These are phyloP conservation scores for Sisymbrium altissimum DNA, from an alignment of 345 rosid species.

Conservation along the genomic window DNA sequence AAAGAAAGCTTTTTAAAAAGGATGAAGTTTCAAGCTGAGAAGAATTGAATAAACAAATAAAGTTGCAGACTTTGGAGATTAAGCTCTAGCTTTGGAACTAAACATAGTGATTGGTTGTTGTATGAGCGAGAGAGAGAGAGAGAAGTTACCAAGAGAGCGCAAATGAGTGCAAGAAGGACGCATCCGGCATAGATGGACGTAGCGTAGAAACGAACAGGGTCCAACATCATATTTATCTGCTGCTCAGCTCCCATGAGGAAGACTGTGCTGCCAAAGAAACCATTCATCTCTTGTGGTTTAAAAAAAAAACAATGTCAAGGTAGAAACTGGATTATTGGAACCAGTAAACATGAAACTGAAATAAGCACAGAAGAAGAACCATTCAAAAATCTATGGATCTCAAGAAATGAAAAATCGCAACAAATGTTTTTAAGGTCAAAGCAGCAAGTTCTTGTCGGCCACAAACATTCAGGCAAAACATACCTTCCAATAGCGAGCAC, in stretches of 20 bases:
- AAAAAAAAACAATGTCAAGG: not conserved
- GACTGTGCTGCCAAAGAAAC: constrained; percentile 85
- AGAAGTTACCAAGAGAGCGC: constrained; percentile 76
- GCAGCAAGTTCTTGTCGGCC: not conserved
- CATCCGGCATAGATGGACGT: constrained; percentile 71
- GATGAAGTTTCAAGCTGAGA: not conserved
- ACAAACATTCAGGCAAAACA: constrained; percentile 4
- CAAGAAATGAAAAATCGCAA: not conserved
- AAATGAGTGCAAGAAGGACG: constrained; percentile 70
- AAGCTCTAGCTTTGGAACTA: not conserved
- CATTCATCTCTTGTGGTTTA: constrained; percentile 25
- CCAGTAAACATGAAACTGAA: not conserved
- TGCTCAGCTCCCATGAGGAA: constrained; percentile 75
- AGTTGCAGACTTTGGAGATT: not conserved
- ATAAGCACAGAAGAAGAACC: too few relatives aligned
- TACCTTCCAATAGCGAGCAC: constrained; percentile 93
- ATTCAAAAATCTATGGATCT: not conserved
- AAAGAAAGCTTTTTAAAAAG: not conserved
- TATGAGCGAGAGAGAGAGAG: not conserved
- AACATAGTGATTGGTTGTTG: not conserved
- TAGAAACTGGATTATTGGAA: not conserved
- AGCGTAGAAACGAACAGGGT: constrained; percentile 66
- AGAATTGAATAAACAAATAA: not conserved
- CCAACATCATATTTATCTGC: constrained; percentile 90
- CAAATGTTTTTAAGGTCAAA: not conserved